Evolutionary conservation across 2,329 filamentous ascomycete species (phyloP).

Genomic region (Ophiostoma novo-ulmi): DNA sequence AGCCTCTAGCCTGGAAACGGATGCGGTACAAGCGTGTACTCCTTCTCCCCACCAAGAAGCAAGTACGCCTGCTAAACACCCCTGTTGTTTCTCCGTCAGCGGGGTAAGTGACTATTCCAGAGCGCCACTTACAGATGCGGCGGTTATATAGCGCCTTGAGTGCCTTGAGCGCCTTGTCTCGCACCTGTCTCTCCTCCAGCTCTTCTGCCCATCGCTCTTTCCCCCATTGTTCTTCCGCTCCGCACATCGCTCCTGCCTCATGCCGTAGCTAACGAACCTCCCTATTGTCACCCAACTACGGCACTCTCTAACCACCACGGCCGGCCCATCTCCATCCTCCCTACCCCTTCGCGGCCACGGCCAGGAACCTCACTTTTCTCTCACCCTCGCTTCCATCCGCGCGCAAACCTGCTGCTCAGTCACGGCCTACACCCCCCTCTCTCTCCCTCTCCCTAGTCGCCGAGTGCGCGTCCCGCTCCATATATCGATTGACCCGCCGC

Average conservation of each 20-base stretch:
- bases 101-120: conserved; percentile 16
- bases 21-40: not conserved
- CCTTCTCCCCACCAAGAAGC: not conserved
- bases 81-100: conserved; percentile 17
- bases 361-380: not conserved
- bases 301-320: not conserved
- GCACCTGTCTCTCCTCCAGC: not conserved
- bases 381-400: not conserved
- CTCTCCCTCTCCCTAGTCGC: not conserved
- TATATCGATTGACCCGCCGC: conserved; percentile 6
- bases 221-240: conserved; percentile 22
- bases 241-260: conserved; percentile 20
- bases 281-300: conserved; percentile 15
- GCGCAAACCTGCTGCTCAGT: not conserved
- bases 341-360: not conserved
- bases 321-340: not conserved
- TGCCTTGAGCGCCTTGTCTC: not conserved
- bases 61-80: conserved; percentile 2
- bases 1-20: not conserved
- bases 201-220: not conserved
- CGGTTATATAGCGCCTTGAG: conserved; percentile 11
- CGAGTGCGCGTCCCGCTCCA: conserved; percentile 15
- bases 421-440: not conserved
- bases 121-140: conserved; percentile 11
- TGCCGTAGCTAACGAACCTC: conserved; percentile 9